phyloP scores from a whole-genome alignment of 495 filamentous ascomycete species.

The Neurospora sp. region DNA sequence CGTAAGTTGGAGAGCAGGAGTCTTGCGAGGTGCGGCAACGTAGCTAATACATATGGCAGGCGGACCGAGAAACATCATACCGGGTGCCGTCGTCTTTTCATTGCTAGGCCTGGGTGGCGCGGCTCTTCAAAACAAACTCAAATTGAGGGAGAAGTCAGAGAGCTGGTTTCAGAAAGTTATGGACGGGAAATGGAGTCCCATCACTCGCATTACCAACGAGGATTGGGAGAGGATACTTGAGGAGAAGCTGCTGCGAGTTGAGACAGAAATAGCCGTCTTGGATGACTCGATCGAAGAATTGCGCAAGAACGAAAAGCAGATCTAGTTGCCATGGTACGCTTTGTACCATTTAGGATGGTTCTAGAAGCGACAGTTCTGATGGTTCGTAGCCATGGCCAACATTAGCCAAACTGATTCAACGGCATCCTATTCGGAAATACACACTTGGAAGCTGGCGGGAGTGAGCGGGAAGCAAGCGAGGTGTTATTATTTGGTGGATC shows the following conservation, averaged over 20 bases:
- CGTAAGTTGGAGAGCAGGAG: constrained; percentile 38
- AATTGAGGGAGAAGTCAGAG: neutral
- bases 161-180: constrained; percentile 15
- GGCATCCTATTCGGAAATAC: neutral
- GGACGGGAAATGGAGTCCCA: constrained; percentile 69
- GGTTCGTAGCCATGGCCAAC: neutral
- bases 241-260: constrained; percentile 66
- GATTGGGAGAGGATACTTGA: constrained; percentile 68
- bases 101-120: constrained; percentile 30
- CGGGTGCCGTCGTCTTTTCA: constrained; percentile 28
- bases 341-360: neutral
- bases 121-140: constrained; percentile 11
- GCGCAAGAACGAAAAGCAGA: constrained; percentile 20
- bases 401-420: neutral
- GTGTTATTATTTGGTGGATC: neutral
- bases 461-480: neutral
- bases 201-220: constrained; percentile 64
- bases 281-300: constrained; percentile 70
- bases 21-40: neutral
- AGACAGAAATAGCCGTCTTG: constrained; percentile 77
- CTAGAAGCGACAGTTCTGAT: neutral
- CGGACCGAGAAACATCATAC: constrained; percentile 33
- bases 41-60: constrained; percentile 22
- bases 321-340: neutral
- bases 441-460: neutral